Percentiles rank a stretch among this genome's conserved stretches.
Conservation (phyloP, 176 grass and related monocot species). For the Musa acuminata region DNA sequence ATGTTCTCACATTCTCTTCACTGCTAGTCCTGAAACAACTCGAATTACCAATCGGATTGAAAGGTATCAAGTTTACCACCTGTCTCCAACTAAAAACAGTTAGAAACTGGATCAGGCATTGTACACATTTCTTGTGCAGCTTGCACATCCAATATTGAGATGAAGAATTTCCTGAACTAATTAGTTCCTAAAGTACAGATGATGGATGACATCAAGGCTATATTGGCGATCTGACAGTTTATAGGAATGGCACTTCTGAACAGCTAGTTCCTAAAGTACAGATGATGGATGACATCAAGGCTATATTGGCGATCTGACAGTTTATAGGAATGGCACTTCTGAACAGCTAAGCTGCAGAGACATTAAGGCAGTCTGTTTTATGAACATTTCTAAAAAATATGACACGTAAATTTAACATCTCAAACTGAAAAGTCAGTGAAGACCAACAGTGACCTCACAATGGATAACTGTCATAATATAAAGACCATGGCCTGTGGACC, state of each 20-base stretch:
- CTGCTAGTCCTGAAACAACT: slow-evolving; percentile 78
- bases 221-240: background rate
- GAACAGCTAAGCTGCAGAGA: background rate
- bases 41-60: slow-evolving; percentile 77
- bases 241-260: background rate
- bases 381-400: background rate
- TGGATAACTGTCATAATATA: background rate
- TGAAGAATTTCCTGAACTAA: background rate
- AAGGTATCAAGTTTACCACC: slow-evolving; percentile 99
- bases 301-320: too few relatives aligned
- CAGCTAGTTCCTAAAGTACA: too few relatives aligned
- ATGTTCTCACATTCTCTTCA: slow-evolving; percentile 70
- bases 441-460: background rate
- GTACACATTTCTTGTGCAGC: too few relatives aligned
- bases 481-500: too few relatives aligned
- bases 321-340: too few relatives aligned
- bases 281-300: too few relatives aligned
- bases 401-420: background rate
- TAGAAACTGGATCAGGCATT: background rate
- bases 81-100: slow-evolving; percentile 22
- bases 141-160: too few relatives aligned
- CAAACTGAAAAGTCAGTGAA: background rate
- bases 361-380: background rate
- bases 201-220: background rate
- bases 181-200: background rate